Conservation (phyloP, 1,139 yeast species). For the Taphrina confusa region DNA sequence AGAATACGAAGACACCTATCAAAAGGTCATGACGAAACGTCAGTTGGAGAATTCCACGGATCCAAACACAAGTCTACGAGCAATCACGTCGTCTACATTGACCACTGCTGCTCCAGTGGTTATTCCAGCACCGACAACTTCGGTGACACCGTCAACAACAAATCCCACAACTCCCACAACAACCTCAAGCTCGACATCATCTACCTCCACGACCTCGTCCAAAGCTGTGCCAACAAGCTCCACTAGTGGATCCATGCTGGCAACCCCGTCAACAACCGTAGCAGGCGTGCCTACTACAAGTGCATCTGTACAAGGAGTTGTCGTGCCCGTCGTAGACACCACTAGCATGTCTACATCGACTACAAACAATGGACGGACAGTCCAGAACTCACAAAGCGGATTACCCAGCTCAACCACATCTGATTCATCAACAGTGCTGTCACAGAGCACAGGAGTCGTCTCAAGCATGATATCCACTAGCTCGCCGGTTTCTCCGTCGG, state of each 20-base stretch:
- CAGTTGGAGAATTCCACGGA: slow-evolving; percentile 12
- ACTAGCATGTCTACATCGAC: background rate
- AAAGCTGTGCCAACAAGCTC: background rate
- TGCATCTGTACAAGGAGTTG: background rate
- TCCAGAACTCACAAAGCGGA: too few species aligned
- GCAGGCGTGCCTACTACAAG: background rate
- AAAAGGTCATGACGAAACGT: background rate
- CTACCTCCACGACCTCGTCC: background rate
- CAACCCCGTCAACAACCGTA: background rate
- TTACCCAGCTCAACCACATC: too few species aligned
- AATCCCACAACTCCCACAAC: background rate
- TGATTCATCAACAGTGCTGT: too few species aligned
- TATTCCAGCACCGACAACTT: background rate
- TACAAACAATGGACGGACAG: too few species aligned
- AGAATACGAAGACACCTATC: background rate
- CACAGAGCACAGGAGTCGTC: too few species aligned
- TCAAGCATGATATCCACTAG: too few species aligned
- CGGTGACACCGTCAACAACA: background rate
- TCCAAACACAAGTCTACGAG: background rate
- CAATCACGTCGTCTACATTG: background rate
- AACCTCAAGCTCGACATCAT: background rate
- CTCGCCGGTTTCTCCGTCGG: slow-evolving; percentile 1
- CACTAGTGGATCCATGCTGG: background rate
- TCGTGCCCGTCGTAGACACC: background rate
- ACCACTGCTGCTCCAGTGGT: background rate